phyloP scores from a whole-genome alignment of 1,284 basidiomycete species.

The Uromyces viciae-fabae region DNA sequence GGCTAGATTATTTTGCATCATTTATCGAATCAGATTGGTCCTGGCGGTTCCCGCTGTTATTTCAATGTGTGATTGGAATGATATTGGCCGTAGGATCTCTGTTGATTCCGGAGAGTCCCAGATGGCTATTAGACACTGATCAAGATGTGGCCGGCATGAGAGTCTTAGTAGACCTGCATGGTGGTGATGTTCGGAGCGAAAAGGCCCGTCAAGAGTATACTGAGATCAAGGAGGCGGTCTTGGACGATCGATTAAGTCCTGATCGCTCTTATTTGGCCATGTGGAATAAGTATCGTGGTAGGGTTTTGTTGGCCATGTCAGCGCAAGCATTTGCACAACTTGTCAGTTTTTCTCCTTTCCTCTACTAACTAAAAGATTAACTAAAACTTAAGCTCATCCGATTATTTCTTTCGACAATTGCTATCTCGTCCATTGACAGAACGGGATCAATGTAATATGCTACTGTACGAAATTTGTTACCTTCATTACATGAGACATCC shows the following conservation, averaged over 20 bases:
- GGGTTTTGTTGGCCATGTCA: constrained; percentile 93
- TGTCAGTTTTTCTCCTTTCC: constrained; percentile 58
- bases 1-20: constrained; percentile 91
- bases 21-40: constrained; percentile 60
- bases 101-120: constrained; percentile 87
- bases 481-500: too few relatives aligned
- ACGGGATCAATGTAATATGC: constrained; percentile 43
- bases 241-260: constrained; percentile 74
- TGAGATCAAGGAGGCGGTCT: constrained; percentile 85
- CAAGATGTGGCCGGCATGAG: constrained; percentile 78
- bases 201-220: constrained; percentile 77
- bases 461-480: constrained; percentile 14
- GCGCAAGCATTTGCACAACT: constrained; percentile 94
- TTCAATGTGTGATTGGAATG: constrained; percentile 67
- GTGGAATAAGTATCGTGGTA: constrained; percentile 81
- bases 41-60: constrained; percentile 56
- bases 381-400: background rate
- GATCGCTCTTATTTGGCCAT: constrained; percentile 75
- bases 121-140: constrained; percentile 88
- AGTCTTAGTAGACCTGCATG: constrained; percentile 86
- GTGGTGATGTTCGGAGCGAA: constrained; percentile 69
- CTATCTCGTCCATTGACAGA: too few relatives aligned
- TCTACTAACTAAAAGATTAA: background rate
- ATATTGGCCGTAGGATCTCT: constrained; percentile 79
- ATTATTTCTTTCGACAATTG: background rate